Base-by-base conservation (phyloP, 2,329 filamentous ascomycete genomes). In the Moelleriella libera region DNA sequence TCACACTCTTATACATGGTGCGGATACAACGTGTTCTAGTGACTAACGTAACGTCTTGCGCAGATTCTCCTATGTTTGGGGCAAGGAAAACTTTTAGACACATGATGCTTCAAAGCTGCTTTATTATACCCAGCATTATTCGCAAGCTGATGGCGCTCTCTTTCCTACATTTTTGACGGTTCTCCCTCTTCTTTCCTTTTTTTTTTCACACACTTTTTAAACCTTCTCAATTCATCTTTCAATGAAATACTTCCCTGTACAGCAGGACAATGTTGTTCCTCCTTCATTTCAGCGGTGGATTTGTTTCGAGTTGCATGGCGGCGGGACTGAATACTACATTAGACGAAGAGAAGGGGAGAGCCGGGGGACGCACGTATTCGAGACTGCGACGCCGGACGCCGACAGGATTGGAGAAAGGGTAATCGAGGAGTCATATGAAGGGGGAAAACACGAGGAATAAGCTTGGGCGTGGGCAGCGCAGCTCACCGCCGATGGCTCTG, bases 61-160 rank as follows among this genome's bases (percentile, higher is more conserved):
- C 48, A 77, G 77, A 39, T 83, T 82, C 63, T 76, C 73, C 44
- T 83, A 78, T 55, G 76, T 81, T 44, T 83, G 78, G 78, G 78
- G 78, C 58, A 83, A 83, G 61, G 79, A 83, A 65, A 83, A 82
- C 61, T 83, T 82, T 59, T 81, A 76, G 40, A 41, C 29, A 21
- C 2, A 21, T 21, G 21, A 21, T 21, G 21, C 21, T 21, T 21
- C 21, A 21, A 21, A 21, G 21, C 21, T 21, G 21, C 21, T 21
- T 21, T 21, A 21, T 21, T 46, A 45, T 45, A 48, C 39, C 43
- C 43, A 30, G 30, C 39, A 48, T 42, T 32, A 41, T 45, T 29
- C 12, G 43, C 37, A 45, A 44, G 28, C 43, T 28, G n/a, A 48
- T 45, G 43, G 34, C 30, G 34, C 28, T 32, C 21, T 5, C 34